phyloP scores from a whole-genome alignment of 1,139 yeast genomes.

The Lodderomyces margitis region DNA sequence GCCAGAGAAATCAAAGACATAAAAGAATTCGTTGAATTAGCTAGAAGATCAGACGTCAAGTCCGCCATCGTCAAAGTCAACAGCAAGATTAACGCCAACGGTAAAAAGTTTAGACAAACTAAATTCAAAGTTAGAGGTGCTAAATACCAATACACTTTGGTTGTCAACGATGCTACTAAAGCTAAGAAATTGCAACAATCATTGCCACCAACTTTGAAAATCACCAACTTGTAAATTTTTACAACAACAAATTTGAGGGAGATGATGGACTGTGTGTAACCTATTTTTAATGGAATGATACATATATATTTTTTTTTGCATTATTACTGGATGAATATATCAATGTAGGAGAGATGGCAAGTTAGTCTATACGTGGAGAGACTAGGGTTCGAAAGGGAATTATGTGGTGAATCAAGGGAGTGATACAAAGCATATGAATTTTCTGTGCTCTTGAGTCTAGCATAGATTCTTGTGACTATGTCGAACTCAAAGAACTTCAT shows the following conservation, averaged over 20 bases:
- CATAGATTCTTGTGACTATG: too few relatives aligned
- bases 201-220: constrained; percentile 91
- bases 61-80: constrained; percentile 88
- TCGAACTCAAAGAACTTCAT: too few relatives aligned
- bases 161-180: constrained; percentile 94
- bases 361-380: neutral
- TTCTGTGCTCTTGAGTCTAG: too few relatives aligned
- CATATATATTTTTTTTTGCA: neutral
- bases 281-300: constrained; percentile 1
- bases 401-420: neutral
- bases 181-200: constrained; percentile 98
- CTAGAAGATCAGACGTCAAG: constrained; percentile 96
- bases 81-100: constrained; percentile 82
- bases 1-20: constrained; percentile 85
- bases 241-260: neutral
- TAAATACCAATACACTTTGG: constrained; percentile 91
- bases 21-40: constrained; percentile 96
- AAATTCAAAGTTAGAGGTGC: constrained; percentile 99
- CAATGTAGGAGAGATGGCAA: neutral
- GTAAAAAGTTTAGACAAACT: constrained; percentile 88
- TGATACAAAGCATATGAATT: too few relatives aligned
- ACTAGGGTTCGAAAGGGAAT: neutral
- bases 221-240: constrained; percentile 56
- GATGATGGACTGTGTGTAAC: constrained; percentile 2
- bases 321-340: neutral